A percentile compares a stretch with the other conserved stretches of the same genome.
Conservation (phyloP, 2,329 filamentous ascomycete genomes). For the Ophiostoma australiae region DNA sequence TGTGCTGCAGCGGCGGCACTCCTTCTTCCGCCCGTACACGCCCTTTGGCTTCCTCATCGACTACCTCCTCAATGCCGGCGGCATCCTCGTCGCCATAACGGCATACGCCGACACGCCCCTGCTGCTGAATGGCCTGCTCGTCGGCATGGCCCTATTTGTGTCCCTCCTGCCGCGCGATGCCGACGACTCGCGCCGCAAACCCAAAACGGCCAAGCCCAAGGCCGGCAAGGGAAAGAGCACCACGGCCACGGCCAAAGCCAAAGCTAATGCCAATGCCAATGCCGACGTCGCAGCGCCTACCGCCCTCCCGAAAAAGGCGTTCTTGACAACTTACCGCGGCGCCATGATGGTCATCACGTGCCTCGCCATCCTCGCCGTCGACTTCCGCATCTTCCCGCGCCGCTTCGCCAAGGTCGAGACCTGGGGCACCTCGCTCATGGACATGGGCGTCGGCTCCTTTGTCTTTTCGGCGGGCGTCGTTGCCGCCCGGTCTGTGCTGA, state of each 20-base stretch:
- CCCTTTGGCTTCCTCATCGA: slow-evolving; percentile 66
- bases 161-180: slow-evolving; percentile 45
- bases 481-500: slow-evolving; percentile 75
- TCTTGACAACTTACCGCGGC: slow-evolving; percentile 85
- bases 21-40: slow-evolving; percentile 75
- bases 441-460: slow-evolving; percentile 93
- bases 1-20: slow-evolving; percentile 74
- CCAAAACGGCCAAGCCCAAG: slow-evolving; percentile 39
- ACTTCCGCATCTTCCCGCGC: slow-evolving; percentile 87
- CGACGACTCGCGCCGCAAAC: background rate
- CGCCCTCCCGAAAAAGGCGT: slow-evolving; percentile 80
- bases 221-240: slow-evolving; percentile 28
- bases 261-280: too few relatives aligned
- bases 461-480: slow-evolving; percentile 91
- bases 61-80: slow-evolving; percentile 79
- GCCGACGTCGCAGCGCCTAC: slow-evolving; percentile 23
- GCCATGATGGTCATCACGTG: slow-evolving; percentile 89
- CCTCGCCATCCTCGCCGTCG: slow-evolving; percentile 89
- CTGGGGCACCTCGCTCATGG: slow-evolving; percentile 99
- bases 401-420: slow-evolving; percentile 97
- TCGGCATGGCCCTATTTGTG: slow-evolving; percentile 64
- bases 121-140: slow-evolving; percentile 67
- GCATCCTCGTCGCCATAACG: slow-evolving; percentile 78
- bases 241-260: too few relatives aligned
- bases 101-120: slow-evolving; percentile 72